Base-by-base conservation (phyloP, 192 early-diverging fungal genomes). In the Rhizophagus prolifer region DNA sequence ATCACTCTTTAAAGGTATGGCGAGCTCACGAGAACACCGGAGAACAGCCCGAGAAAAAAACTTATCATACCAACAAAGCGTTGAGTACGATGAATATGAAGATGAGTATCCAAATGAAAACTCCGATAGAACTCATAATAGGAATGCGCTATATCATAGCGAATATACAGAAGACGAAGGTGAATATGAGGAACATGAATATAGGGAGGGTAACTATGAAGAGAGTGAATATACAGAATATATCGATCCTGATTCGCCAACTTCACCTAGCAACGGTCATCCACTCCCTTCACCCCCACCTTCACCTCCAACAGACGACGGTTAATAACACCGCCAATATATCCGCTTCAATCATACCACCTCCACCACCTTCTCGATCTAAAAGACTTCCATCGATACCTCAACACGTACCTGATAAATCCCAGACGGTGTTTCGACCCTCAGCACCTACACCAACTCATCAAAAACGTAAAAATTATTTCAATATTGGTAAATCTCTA, bases 391-490 rank as follows among this genome's bases (percentile, higher is more conserved):
- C 50, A 54, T 54, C 50, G 19, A 19, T 54, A 54, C 50, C 50
- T 16, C 41, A 54, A 54, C 16, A 54, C 4, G 19, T 54, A 16
- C 4, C 50, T 7, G 19, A 21, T 54, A 21, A 54, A 21, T 54
- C 50, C 16, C 50, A 54, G 6, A 54, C 6, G 19, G 16, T 16
- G 21, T 54, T 54, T 21, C 50, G 50, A 54, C 50, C 50, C 6
- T 54, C 50, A 54, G 50, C 50, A 16, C 50, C 50, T 6, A 54
- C 50, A 21, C 50, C 50, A 54, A 54, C 62, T 67, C 65, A 67
- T n/a, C 65, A 70, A 47, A 44, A 70, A 50, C 41, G 68, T 36
- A 70, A 70, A 16, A 70, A 70, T 47, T 47, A 50, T 70, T 70
- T 70, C 26, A 70, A 44, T 14, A 41, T 70, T 25, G 38, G 65